A percentile compares a stretch with the other conserved stretches of the same genome.
Evolutionary conservation across 1,139 yeast species (phyloP).

Genomic region (Zygosaccharomyces pseudobailii): DNA sequence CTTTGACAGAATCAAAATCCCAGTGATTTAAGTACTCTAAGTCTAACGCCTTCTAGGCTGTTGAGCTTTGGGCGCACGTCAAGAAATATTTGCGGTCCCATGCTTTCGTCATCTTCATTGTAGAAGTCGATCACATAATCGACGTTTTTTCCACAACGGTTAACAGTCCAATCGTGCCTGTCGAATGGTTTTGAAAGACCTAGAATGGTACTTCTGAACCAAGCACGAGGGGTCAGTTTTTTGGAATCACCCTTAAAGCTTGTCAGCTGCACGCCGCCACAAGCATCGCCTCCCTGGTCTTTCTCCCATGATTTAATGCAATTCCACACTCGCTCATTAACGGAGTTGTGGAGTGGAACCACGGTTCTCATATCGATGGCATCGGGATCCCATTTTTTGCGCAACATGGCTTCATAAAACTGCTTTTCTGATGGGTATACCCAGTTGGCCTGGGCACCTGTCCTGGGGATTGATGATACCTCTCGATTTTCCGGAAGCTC

Average conservation of each 20-base stretch:
- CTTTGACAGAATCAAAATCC: constrained; percentile 38
- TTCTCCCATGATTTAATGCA: constrained; percentile 83
- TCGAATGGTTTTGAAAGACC: constrained; percentile 84
- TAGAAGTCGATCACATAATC: constrained; percentile 95
- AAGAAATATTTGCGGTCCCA: constrained; percentile 60
- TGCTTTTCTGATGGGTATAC: constrained; percentile 93
- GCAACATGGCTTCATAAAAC: constrained; percentile 87
- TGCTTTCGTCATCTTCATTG: constrained; percentile 46
- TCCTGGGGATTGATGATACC: constrained; percentile 79
- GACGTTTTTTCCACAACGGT: constrained; percentile 75
- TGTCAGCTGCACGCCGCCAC: constrained; percentile 84
- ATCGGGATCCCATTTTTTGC: constrained; percentile 83
- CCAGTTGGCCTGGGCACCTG: constrained; percentile 67
- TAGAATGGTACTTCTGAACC: constrained; percentile 55
- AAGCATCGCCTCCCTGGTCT: constrained; percentile 52
- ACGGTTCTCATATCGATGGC: constrained; percentile 82
- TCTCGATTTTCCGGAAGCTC: constrained; percentile 64
- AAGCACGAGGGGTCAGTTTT: constrained; percentile 84
- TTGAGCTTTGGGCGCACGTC: constrained; percentile 92
- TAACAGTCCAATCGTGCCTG: constrained; percentile 93
- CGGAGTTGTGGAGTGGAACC: constrained; percentile 91
- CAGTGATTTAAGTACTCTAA: constrained; percentile 57
- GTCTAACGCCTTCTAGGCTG: constrained; percentile 68
- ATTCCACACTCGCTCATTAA: constrained; percentile 89
- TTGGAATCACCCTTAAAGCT: constrained; percentile 86